These are phyloP conservation scores for Amanita phalloides DNA, from an alignment of 768 basidiomycete species.

Conservation along the genomic window DNA sequence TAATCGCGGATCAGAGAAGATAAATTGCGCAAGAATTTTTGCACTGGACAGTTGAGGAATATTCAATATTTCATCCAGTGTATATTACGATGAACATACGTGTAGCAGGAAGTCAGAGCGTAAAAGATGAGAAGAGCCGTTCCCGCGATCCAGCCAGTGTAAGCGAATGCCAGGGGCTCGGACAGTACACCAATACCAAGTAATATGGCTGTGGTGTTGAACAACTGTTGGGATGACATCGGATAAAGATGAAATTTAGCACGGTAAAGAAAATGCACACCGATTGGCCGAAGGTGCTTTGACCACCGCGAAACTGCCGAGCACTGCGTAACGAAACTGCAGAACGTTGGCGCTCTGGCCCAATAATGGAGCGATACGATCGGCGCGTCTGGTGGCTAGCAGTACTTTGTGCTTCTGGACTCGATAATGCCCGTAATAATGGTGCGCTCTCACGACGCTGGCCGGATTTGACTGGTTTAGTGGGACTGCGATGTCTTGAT, in stretches of 20 bases:
- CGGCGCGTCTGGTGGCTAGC: slow-evolving; percentile 4
- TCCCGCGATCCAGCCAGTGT: slow-evolving; percentile 82
- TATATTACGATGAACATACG: slow-evolving; percentile 38
- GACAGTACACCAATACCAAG: slow-evolving; percentile 86
- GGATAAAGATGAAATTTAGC: not conserved
- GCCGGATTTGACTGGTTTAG: not conserved
- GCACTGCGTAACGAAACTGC: slow-evolving; percentile 18
- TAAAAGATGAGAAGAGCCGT: slow-evolving; percentile 65
- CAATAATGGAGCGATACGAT: slow-evolving; percentile 9
- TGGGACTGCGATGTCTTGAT: not conserved
- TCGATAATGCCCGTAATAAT: slow-evolving; percentile 16
- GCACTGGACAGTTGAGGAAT: slow-evolving; percentile 37
- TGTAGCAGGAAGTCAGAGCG: slow-evolving; percentile 78
- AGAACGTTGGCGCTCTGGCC: slow-evolving; percentile 20
- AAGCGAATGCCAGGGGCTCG: slow-evolving; percentile 84
- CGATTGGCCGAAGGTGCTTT: slow-evolving; percentile 67
- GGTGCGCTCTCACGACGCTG: slow-evolving; percentile 23
- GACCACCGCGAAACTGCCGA: slow-evolving; percentile 31
- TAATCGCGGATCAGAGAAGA: slow-evolving; percentile 55
- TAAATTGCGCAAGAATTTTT: slow-evolving; percentile 74
- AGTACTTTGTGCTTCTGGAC: not conserved
- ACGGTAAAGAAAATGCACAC: slow-evolving; percentile 23
- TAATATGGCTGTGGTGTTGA: slow-evolving; percentile 80
- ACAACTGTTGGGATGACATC: slow-evolving; percentile 39
- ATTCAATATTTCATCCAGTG: not conserved